Percentiles rank a stretch among this genome's conserved stretches.
Conservation (phyloP, 306 rosid species). For the Inga oerstediana region DNA sequence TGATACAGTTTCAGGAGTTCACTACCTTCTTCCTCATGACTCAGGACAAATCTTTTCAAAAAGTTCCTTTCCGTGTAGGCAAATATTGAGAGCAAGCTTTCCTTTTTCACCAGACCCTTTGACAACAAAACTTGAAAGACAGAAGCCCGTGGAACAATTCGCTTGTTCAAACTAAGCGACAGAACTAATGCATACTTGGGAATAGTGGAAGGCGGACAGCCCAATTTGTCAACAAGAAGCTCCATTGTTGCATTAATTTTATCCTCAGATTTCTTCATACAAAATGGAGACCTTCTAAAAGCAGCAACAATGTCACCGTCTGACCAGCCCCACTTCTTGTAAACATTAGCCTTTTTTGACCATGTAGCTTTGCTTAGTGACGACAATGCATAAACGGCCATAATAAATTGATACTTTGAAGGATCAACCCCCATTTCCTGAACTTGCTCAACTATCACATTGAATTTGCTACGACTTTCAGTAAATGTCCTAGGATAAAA, state of each 20-base stretch:
- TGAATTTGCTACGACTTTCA: background rate
- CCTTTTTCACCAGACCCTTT: constrained; percentile 23
- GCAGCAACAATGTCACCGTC: constrained; percentile 28
- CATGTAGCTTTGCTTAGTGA: constrained; percentile 33
- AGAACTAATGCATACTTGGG: constrained; percentile 1
- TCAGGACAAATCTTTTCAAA: constrained; percentile 18
- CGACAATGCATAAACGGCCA: background rate
- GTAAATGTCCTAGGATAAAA: constrained; percentile 26
- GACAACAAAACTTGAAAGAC: constrained; percentile 32
- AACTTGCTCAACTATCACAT: constrained; percentile 26
- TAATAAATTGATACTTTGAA: constrained; percentile 4
- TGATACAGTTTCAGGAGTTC: constrained; percentile 14
- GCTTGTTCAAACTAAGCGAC: constrained; percentile 25
- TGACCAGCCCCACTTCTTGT: constrained; percentile 43
- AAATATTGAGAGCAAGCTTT: background rate
- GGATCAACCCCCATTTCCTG: constrained; percentile 37
- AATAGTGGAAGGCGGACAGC: constrained; percentile 25
- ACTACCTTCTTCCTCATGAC: constrained; percentile 3
- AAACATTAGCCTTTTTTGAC: constrained; percentile 32
- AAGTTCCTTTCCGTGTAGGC: background rate
- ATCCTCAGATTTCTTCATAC: constrained; percentile 29
- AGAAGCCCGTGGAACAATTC: constrained; percentile 41
- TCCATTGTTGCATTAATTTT: constrained; percentile 38
- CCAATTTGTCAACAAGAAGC: constrained; percentile 35
- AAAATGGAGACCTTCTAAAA: constrained; percentile 32